Conservation (phyloP, 2,329 filamentous ascomycete genomes). For the Aspergillus hiratsukae region DNA sequence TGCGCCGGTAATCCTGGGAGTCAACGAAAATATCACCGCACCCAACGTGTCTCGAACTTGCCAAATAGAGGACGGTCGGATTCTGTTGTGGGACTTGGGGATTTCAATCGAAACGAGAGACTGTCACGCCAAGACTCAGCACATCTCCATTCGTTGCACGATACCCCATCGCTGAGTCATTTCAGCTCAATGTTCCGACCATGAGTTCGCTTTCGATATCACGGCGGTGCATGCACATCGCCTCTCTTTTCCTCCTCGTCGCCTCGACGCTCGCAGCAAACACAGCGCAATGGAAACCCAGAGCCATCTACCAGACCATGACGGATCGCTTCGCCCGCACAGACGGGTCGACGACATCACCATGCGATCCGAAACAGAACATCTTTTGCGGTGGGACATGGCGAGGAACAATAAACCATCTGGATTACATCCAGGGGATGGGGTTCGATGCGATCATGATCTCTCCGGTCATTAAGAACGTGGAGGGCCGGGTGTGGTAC, state of each 20-base stretch:
- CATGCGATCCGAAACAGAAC: slow-evolving; percentile 27
- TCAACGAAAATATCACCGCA: not conserved
- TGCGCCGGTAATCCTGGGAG: not conserved
- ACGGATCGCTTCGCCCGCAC: slow-evolving; percentile 45
- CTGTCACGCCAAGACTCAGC: not conserved
- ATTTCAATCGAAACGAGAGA: not conserved
- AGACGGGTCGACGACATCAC: slow-evolving; percentile 31
- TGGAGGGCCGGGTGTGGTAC: slow-evolving; percentile 34
- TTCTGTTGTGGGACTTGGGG: not conserved
- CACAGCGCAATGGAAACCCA: slow-evolving; percentile 35
- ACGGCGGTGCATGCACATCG: not conserved
- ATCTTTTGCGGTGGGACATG: slow-evolving; percentile 51
- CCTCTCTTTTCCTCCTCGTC: not conserved
- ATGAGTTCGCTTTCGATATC: not conserved
- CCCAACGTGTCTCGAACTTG: not conserved
- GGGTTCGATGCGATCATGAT: slow-evolving; percentile 48
- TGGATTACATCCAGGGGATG: slow-evolving; percentile 50
- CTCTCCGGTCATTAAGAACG: slow-evolving; percentile 40
- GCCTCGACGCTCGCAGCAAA: slow-evolving; percentile 17
- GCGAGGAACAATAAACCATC: slow-evolving; percentile 44
- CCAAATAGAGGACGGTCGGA: not conserved
- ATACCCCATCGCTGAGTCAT: not conserved
- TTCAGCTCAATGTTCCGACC: not conserved
- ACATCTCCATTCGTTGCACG: not conserved
- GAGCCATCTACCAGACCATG: slow-evolving; percentile 45